Conservation (phyloP, 2,329 filamentous ascomycete species). For the Knufia petricola region DNA sequence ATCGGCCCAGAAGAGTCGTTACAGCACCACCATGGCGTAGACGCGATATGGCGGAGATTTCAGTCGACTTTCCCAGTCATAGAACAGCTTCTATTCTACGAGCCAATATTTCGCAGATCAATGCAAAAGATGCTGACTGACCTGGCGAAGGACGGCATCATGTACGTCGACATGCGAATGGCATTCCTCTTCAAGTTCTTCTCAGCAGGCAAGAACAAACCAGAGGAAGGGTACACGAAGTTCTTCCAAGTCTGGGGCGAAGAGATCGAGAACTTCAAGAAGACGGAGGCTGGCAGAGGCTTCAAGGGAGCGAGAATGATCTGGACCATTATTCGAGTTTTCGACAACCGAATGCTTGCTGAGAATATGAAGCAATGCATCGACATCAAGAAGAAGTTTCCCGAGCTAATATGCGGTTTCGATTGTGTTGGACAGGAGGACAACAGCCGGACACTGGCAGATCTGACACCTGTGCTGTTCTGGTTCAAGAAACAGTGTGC, state of each 20-base stretch:
- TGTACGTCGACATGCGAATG: constrained; percentile 72
- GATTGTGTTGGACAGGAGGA: constrained; percentile 88
- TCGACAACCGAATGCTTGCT: constrained; percentile 56
- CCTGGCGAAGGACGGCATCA: constrained; percentile 70
- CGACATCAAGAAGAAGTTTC: constrained; percentile 65
- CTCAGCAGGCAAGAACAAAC: constrained; percentile 51
- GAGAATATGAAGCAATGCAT: constrained; percentile 84
- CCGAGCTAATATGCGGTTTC: constrained; percentile 73
- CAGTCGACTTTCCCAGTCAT: constrained; percentile 62
- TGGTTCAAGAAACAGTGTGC: constrained; percentile 86
- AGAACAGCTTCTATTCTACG: constrained; percentile 70
- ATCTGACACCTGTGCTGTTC: constrained; percentile 74
- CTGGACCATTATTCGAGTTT: constrained; percentile 63
- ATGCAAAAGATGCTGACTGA: constrained; percentile 60
- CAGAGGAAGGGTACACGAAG: constrained; percentile 45
- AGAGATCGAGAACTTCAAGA: constrained; percentile 67
- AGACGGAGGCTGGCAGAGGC: constrained; percentile 55
- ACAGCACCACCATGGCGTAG: constrained; percentile 70
- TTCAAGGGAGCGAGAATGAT: constrained; percentile 80
- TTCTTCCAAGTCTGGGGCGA: constrained; percentile 67
- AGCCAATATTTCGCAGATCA: constrained; percentile 75
- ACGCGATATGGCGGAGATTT: constrained; percentile 81
- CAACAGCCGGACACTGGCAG: constrained; percentile 61
- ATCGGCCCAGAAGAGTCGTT: constrained; percentile 64
- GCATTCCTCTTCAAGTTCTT: constrained; percentile 65